Evolutionary conservation across 495 filamentous ascomycete genomes (phyloP).

Genomic region (Hyaloscypha bicolor): DNA sequence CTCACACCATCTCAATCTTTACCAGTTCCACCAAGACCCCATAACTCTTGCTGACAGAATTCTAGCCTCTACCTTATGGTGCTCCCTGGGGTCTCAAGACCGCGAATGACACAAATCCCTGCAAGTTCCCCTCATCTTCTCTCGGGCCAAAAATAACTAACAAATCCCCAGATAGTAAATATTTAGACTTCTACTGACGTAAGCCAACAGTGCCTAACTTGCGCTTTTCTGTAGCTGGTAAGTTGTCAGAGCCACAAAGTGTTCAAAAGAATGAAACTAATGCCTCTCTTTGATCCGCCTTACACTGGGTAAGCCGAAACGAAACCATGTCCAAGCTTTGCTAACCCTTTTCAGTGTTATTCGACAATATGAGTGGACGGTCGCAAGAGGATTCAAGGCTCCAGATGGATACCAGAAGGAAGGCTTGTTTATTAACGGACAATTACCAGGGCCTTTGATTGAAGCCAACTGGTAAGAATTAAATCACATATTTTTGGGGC

Average conservation of each 20-base stretch:
- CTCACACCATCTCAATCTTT: too few relatives aligned
- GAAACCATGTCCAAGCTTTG: not conserved
- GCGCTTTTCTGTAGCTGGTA: too few relatives aligned
- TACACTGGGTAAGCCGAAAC: not conserved
- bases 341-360: slow-evolving; percentile 36
- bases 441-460: slow-evolving; percentile 46
- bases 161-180: not conserved
- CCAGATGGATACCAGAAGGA: slow-evolving; percentile 51
- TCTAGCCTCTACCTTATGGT: slow-evolving; percentile 38
- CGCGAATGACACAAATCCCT: slow-evolving; percentile 49
- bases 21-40: too few relatives aligned
- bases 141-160: not conserved
- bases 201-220: not conserved
- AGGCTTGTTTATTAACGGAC: slow-evolving; percentile 47
- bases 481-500: too few relatives aligned
- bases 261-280: too few relatives aligned
- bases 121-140: slow-evolving; percentile 5
- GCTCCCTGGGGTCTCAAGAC: slow-evolving; percentile 52
- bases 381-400: slow-evolving; percentile 42
- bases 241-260: too few relatives aligned
- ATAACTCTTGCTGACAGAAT: too few relatives aligned
- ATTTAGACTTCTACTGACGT: not conserved
- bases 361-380: slow-evolving; percentile 44
- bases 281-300: too few relatives aligned
- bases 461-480: slow-evolving; percentile 31